Evolutionary conservation across 2,329 filamentous ascomycete genomes (phyloP).

Genomic region (Mycogone perniciosa): DNA sequence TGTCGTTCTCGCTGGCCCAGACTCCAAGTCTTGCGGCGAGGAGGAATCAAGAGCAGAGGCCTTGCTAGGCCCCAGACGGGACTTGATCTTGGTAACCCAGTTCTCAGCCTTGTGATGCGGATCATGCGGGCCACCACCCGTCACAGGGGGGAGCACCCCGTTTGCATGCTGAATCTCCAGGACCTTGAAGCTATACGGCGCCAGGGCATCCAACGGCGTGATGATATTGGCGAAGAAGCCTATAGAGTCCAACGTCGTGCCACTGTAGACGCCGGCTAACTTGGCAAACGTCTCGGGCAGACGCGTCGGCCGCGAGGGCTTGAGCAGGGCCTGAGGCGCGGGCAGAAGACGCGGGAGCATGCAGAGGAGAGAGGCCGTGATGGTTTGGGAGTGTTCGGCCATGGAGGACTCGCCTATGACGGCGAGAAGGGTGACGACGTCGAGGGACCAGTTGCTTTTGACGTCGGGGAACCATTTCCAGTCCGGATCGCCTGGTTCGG

Average conservation of each 20-base stretch:
- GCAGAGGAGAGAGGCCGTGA: slow-evolving; percentile 52
- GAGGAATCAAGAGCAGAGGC: not conserved
- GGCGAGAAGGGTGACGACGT: slow-evolving; percentile 57
- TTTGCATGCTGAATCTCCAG: slow-evolving; percentile 41
- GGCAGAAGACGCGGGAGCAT: slow-evolving; percentile 55
- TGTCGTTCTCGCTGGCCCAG: not conserved
- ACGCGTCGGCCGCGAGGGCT: slow-evolving; percentile 46
- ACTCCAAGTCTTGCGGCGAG: slow-evolving; percentile 3
- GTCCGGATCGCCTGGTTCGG: slow-evolving; percentile 19
- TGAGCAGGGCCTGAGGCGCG: slow-evolving; percentile 56
- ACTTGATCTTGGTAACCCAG: no score
- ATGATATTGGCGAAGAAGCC: slow-evolving; percentile 59
- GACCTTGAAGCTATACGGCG: slow-evolving; percentile 42
- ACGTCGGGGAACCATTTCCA: slow-evolving; percentile 40
- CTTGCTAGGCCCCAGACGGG: not conserved
- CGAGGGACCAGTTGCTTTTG: slow-evolving; percentile 46
- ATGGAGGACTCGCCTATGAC: slow-evolving; percentile 57
- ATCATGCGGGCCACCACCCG: not conserved
- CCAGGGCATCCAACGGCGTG: slow-evolving; percentile 45
- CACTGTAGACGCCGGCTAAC: slow-evolving; percentile 53
- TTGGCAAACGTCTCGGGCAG: slow-evolving; percentile 49
- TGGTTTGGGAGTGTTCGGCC: slow-evolving; percentile 50
- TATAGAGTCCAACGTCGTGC: slow-evolving; percentile 46
- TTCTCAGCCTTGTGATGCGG: not conserved
- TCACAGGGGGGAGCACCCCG: slow-evolving; percentile 16